Evolutionary conservation across 176 grass and related monocot genomes (phyloP).

Genomic region (Cymbopogon citratus): DNA sequence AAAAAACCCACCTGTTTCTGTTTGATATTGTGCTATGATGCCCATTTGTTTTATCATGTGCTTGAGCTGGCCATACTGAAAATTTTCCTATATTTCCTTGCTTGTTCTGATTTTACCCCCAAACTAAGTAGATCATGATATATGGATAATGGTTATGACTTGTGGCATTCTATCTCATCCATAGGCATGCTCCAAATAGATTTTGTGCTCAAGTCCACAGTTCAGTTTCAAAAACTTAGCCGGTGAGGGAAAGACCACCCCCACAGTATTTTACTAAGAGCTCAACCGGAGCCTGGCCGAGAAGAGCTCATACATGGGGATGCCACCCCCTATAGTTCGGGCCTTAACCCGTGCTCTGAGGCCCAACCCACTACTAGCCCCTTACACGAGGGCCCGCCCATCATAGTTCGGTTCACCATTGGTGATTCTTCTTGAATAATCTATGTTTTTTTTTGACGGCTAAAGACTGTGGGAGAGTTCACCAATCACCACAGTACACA

Average conservation of each 20-base stretch:
- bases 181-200: neutral
- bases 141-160: neutral
- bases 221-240: neutral
- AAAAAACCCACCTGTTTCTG: neutral
- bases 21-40: neutral
- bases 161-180: neutral
- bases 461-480: too few species aligned
- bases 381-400: neutral
- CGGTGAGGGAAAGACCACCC: neutral
- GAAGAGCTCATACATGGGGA: neutral
- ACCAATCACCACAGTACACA: too few species aligned
- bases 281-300: neutral
- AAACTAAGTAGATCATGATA: conserved; percentile 6
- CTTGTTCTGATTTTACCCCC: neutral
- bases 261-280: neutral
- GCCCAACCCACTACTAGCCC: neutral
- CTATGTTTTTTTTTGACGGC: too few species aligned
- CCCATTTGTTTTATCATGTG: conserved; percentile 13
- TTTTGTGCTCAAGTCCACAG: neutral
- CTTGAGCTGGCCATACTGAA: neutral
- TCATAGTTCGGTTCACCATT: neutral
- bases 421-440: neutral
- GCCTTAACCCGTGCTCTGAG: neutral
- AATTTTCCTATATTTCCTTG: neutral
- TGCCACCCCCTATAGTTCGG: neutral